These are phyloP conservation scores for Axilococcus clingmanii DNA, from an alignment of 139 green algal species.

Conservation along the genomic window DNA sequence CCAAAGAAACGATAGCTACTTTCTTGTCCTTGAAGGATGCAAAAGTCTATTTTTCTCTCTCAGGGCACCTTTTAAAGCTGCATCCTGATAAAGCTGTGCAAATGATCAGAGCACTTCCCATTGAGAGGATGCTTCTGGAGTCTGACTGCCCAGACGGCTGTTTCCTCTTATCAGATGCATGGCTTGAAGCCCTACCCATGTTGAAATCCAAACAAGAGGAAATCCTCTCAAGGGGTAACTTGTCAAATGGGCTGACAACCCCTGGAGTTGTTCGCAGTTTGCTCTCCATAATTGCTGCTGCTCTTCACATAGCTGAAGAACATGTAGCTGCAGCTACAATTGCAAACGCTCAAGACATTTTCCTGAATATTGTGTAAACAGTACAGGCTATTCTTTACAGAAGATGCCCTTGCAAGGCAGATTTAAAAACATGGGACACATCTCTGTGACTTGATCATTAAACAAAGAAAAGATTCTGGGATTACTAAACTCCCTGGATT, in stretches of 20 bases:
- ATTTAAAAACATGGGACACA: too few species aligned
- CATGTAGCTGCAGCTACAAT: not conserved
- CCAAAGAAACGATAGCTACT: conserved; percentile 17
- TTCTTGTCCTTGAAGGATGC: conserved; percentile 10
- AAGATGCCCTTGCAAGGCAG: too few species aligned
- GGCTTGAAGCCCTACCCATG: conserved; percentile 7
- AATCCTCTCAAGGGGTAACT: too few species aligned
- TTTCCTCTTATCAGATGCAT: conserved; percentile 6
- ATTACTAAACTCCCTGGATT: too few species aligned
- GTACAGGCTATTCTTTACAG: too few species aligned
- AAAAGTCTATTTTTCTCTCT: conserved; percentile 37
- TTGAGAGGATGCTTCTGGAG: conserved; percentile 31
- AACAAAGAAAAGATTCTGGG: too few species aligned
- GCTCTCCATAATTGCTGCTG: conserved; percentile 3
- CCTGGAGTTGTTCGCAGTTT: not conserved
- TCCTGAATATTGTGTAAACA: not conserved
- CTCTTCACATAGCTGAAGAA: not conserved
- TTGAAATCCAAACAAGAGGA: too few species aligned
- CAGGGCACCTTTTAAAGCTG: conserved; percentile 15
- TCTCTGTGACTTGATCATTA: too few species aligned
- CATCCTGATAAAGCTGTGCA: conserved; percentile 16
- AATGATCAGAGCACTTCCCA: conserved; percentile 29
- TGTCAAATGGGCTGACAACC: not conserved
- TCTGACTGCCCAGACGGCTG: conserved; percentile 34
- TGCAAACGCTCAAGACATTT: conserved; percentile 1